Evolutionary conservation across 371 early-diverging fungal genomes (phyloP).

Genomic region (Circinella minor): DNA sequence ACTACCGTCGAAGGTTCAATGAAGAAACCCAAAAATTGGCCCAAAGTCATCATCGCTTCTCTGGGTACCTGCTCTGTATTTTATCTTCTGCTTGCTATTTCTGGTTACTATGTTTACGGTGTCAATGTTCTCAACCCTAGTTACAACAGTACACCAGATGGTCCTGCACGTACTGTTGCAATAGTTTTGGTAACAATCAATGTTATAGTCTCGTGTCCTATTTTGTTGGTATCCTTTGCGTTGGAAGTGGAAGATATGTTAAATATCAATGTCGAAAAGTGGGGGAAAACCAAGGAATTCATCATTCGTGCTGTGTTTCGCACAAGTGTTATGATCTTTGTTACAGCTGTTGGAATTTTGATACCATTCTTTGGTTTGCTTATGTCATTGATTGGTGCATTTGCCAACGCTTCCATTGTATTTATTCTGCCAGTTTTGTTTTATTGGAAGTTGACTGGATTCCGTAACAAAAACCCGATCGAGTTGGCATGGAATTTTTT

Average conservation of each 20-base stretch:
- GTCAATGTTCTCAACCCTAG: slow-evolving; percentile 71
- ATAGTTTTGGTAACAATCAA: slow-evolving; percentile 80
- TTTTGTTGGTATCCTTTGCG: slow-evolving; percentile 80
- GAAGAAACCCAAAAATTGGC: slow-evolving; percentile 78
- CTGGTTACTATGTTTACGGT: slow-evolving; percentile 87
- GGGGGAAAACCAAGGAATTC: slow-evolving; percentile 56
- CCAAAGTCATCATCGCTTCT: slow-evolving; percentile 67
- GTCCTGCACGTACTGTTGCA: slow-evolving; percentile 63
- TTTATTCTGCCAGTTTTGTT: slow-evolving; percentile 85
- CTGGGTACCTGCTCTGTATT: slow-evolving; percentile 73
- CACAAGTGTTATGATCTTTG: slow-evolving; percentile 48
- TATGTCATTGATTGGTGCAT: slow-evolving; percentile 83
- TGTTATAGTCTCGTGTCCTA: slow-evolving; percentile 80
- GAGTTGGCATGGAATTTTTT: slow-evolving; percentile 63
- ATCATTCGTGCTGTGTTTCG: slow-evolving; percentile 62
- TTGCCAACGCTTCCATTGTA: slow-evolving; percentile 76
- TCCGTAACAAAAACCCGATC: slow-evolving; percentile 53
- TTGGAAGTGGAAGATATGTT: slow-evolving; percentile 70
- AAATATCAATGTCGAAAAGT: slow-evolving; percentile 50
- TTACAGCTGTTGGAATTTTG: slow-evolving; percentile 66
- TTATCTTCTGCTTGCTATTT: slow-evolving; percentile 74
- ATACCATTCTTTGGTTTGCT: slow-evolving; percentile 83
- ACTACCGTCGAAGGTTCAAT: slow-evolving; percentile 87
- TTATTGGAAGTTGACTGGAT: slow-evolving; percentile 75
- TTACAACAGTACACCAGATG: slow-evolving; percentile 70